These are phyloP conservation scores for Scytalidium lignicola DNA, from an alignment of 2,329 filamentous ascomycete genomes.

Conservation along the genomic window DNA sequence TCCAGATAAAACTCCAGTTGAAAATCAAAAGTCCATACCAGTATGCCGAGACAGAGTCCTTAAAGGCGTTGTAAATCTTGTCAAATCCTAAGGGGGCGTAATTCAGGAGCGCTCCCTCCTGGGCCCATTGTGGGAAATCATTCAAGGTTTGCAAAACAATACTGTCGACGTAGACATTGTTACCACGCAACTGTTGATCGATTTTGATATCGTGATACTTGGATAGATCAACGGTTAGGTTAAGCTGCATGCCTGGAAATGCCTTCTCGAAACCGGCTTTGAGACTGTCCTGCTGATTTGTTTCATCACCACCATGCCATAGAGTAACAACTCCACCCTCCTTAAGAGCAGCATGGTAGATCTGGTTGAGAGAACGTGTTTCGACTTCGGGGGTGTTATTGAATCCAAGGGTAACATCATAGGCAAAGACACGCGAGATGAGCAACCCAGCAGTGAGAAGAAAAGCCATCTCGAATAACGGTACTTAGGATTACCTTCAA, in stretches of 20 bases:
- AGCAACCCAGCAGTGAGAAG: no score
- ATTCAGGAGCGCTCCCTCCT: conserved; percentile 39
- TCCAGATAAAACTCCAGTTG: conserved; percentile 33
- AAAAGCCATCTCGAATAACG: no score
- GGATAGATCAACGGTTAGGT: conserved; percentile 49
- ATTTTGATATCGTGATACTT: conserved; percentile 47
- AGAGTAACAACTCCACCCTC: conserved; percentile 41
- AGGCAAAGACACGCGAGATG: no score
- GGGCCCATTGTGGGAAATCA: conserved; percentile 47
- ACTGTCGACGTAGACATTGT: conserved; percentile 39
- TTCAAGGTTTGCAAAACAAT: conserved; percentile 45
- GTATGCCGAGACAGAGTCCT: conserved; percentile 38
- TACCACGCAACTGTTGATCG: conserved; percentile 38
- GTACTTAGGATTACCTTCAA: no score
- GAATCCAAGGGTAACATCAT: no score
- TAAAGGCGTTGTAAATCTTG: conserved; percentile 35
- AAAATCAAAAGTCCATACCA: conserved; percentile 33
- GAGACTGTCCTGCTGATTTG: conserved; percentile 35
- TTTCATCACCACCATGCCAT: conserved; percentile 45
- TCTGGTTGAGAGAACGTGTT: conserved; percentile 42
- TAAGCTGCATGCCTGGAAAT: conserved; percentile 48
- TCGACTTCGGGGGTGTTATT: conserved; percentile 25
- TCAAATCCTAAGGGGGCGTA: conserved; percentile 45
- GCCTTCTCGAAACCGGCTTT: conserved; percentile 39
- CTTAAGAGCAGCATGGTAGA: conserved; percentile 42